Evolutionary conservation across 1,139 yeast species (phyloP).

Genomic region (Wickerhamiella infanticola): DNA sequence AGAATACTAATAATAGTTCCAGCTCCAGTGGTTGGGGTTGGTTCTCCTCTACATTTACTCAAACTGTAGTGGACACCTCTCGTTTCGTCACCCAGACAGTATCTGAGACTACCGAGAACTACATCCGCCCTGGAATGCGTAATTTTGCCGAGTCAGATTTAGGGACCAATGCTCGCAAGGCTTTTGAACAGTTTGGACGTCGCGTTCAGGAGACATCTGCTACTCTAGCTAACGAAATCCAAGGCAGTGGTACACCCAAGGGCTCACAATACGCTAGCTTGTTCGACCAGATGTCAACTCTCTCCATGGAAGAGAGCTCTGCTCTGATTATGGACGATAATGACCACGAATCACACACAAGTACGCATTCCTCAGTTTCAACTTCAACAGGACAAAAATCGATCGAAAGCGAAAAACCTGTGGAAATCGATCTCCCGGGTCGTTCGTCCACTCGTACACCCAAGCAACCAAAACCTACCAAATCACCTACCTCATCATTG

Average conservation of each 20-base stretch:
- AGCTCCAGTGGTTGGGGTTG: conserved; percentile 88
- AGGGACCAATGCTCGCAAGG: conserved; percentile 67
- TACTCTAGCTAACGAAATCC: conserved; percentile 35
- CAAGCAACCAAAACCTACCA: not conserved
- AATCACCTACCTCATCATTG: no score
- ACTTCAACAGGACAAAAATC: not conserved
- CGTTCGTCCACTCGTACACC: not conserved
- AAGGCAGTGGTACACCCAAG: conserved; percentile 14
- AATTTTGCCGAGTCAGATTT: conserved; percentile 71
- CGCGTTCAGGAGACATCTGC: conserved; percentile 80
- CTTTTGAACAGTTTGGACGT: conserved; percentile 92
- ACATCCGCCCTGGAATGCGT: conserved; percentile 75
- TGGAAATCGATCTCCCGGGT: not conserved
- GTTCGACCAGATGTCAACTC: conserved; percentile 24
- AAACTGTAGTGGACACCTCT: conserved; percentile 62
- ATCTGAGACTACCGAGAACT: conserved; percentile 71
- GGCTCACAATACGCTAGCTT: conserved; percentile 35
- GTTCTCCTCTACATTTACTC: conserved; percentile 67
- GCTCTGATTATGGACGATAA: conserved; percentile 17
- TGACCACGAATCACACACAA: no score
- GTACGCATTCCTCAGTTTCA: no score
- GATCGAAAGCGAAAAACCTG: not conserved
- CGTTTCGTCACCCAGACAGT: conserved; percentile 54
- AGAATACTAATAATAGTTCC: conserved; percentile 69
- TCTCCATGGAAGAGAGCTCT: not conserved